Conservation (phyloP, 306 rosid species). For the Prunus fruticosa region DNA sequence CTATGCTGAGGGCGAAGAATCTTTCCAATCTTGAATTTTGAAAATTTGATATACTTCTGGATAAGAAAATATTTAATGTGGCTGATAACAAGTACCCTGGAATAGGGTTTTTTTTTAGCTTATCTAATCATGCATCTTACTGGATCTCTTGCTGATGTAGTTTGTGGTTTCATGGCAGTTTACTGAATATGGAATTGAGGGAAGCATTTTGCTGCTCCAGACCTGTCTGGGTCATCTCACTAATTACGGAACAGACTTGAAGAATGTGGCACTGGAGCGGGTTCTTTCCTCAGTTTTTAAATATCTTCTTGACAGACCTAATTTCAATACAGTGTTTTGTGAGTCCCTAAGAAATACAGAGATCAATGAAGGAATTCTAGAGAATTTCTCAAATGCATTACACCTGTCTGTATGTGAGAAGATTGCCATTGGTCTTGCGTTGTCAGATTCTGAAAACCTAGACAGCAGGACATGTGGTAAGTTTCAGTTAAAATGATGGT, state of each 20-base stretch:
- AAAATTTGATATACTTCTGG: neutral
- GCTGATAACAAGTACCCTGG: neutral
- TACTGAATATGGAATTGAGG: conserved; percentile 67
- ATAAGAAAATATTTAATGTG: neutral
- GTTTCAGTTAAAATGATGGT: conserved; percentile 16
- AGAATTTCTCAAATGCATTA: conserved; percentile 53
- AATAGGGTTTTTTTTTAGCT: neutral
- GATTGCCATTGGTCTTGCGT: conserved; percentile 76
- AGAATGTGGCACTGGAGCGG: conserved; percentile 45
- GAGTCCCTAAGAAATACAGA: conserved; percentile 67
- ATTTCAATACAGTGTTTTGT: conserved; percentile 76
- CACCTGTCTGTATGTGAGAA: conserved; percentile 68
- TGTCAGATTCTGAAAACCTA: conserved; percentile 80
- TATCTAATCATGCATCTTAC: conserved; percentile 7
- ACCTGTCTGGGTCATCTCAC: conserved; percentile 76
- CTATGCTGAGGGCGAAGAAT: neutral
- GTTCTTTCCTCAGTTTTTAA: conserved; percentile 58
- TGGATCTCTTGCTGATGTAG: conserved; percentile 17
- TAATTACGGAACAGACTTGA: conserved; percentile 41
- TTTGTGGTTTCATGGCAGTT: conserved; percentile 49
- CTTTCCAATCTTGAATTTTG: neutral
- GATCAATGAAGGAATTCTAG: conserved; percentile 60
- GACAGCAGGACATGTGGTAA: conserved; percentile 72
- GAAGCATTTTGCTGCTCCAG: conserved; percentile 79
- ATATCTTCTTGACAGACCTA: conserved; percentile 69